Evolutionary conservation across 169 alveolate genomes (phyloP).

Genomic region (Ichthyophthirius multifiliis): DNA sequence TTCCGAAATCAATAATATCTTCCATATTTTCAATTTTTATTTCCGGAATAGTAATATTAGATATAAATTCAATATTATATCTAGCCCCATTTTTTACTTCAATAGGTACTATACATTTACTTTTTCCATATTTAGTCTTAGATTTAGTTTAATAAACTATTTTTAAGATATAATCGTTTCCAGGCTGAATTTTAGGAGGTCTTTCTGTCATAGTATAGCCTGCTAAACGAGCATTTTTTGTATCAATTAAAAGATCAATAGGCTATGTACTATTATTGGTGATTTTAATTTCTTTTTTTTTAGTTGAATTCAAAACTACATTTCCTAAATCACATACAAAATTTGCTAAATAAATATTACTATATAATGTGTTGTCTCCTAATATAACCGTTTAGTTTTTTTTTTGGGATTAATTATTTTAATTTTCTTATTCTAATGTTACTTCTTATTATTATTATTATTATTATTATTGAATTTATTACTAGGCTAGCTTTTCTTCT

Average conservation of each 20-base stretch:
- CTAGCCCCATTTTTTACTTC: conserved; percentile 83
- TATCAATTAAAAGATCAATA: conserved; percentile 67
- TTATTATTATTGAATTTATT: too few relatives aligned
- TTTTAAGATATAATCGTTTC: conserved; percentile 53
- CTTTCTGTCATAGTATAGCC: conserved; percentile 85
- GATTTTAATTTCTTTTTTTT: conserved; percentile 68
- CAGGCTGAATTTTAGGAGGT: conserved; percentile 61
- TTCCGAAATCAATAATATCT: conserved; percentile 84
- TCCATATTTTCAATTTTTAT: conserved; percentile 78
- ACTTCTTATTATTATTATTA: too few relatives aligned
- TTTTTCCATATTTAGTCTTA: conserved; percentile 69
- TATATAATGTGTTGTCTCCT: conserved; percentile 32
- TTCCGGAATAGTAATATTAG: conserved; percentile 91
- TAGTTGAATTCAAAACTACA: conserved; percentile 76
- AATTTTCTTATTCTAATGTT: too few relatives aligned
- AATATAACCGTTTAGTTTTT: too few relatives aligned
- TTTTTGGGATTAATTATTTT: too few relatives aligned
- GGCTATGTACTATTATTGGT: conserved; percentile 72
- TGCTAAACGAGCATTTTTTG: conserved; percentile 59
- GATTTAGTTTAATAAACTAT: conserved; percentile 69
- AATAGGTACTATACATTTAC: conserved; percentile 54
- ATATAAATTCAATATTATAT: conserved; percentile 83
- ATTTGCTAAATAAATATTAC: conserved; percentile 58
- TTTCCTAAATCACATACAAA: conserved; percentile 89
- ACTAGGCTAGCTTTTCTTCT: not conserved